Evolutionary conservation across 1,139 yeast species (phyloP).

Genomic region (Candida tropicalis): DNA sequence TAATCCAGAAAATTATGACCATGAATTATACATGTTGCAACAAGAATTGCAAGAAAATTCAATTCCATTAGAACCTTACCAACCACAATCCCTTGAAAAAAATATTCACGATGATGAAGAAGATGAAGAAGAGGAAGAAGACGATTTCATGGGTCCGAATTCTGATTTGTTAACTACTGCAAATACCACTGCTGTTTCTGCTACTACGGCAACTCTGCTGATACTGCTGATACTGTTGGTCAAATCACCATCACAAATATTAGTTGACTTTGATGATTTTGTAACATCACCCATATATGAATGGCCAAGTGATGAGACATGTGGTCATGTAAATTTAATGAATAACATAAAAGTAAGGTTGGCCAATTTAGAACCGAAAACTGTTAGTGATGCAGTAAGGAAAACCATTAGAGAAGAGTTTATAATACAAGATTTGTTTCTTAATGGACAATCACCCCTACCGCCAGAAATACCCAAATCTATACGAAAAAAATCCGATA

Average conservation of each 20-base stretch:
- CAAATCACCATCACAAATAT: conserved; percentile 10
- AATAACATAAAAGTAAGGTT: conserved; percentile 16
- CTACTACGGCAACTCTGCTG: conserved; percentile 10
- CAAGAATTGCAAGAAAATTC: conserved; percentile 7
- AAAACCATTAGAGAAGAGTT: conserved; percentile 24
- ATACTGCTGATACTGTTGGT: conserved; percentile 9
- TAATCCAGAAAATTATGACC: conserved; percentile 7
- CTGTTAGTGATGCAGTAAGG: conserved; percentile 20
- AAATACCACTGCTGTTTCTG: conserved; percentile 3
- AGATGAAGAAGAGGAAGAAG: conserved; percentile 5
- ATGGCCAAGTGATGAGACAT: conserved; percentile 19
- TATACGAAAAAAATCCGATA: conserved; percentile 24
- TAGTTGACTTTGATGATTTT: conserved; percentile 12
- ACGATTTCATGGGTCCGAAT: conserved; percentile 1
- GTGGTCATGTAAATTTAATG: conserved; percentile 11
- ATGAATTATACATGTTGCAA: conserved; percentile 7
- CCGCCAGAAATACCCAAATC: conserved; percentile 16
- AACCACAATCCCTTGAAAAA: conserved; percentile 5
- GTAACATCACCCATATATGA: conserved; percentile 18
- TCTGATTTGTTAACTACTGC: conserved; percentile 6
- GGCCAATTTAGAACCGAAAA: conserved; percentile 17
- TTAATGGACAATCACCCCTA: conserved; percentile 14
- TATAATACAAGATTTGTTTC: conserved; percentile 17
- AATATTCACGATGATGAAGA: conserved; percentile 6
- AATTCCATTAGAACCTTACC: conserved; percentile 8